Percentiles rank a stretch among this genome's conserved stretches.
These are phyloP conservation scores for Globisporangium cystogenes DNA, from an alignment of 352 stramenopile genomes.

Conservation along the genomic window DNA sequence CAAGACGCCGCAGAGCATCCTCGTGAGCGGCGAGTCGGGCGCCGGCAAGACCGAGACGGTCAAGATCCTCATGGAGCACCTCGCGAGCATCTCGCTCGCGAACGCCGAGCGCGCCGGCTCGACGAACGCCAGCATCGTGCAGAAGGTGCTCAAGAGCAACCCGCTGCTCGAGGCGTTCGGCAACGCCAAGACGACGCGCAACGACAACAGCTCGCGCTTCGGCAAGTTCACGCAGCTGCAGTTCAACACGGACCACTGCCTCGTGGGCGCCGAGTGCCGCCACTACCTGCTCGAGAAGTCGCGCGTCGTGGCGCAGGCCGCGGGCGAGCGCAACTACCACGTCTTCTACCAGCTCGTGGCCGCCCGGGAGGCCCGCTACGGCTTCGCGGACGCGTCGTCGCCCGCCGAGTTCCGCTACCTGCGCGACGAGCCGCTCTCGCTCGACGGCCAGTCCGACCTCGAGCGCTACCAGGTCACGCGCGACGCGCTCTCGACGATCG, in stretches of 20 bases:
- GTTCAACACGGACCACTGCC: constrained; percentile 75
- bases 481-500: constrained; percentile 75
- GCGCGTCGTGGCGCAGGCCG: constrained; percentile 89
- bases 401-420: constrained; percentile 63
- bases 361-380: constrained; percentile 49
- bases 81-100: constrained; percentile 78
- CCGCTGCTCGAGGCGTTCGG: constrained; percentile 98
- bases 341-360: constrained; percentile 94
- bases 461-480: constrained; percentile 79
- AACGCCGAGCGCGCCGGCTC: constrained; percentile 39
- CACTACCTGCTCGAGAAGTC: constrained; percentile 97
- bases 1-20: constrained; percentile 74
- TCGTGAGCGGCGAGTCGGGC: constrained; percentile 85
- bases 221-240: constrained; percentile 97
- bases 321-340: constrained; percentile 93
- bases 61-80: constrained; percentile 89
- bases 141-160: constrained; percentile 96
- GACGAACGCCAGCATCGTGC: constrained; percentile 64
- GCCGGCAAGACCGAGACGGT: constrained; percentile 93
- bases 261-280: constrained; percentile 90
- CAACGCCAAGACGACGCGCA: constrained; percentile 96
- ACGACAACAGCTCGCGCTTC: constrained; percentile 96
- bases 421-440: constrained; percentile 56
- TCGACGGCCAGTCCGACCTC: constrained; percentile 67
- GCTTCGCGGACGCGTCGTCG: constrained; percentile 41